Evolutionary conservation across 805 yeast genomes (phyloP).

Genomic region (Blastobotrys americana): DNA sequence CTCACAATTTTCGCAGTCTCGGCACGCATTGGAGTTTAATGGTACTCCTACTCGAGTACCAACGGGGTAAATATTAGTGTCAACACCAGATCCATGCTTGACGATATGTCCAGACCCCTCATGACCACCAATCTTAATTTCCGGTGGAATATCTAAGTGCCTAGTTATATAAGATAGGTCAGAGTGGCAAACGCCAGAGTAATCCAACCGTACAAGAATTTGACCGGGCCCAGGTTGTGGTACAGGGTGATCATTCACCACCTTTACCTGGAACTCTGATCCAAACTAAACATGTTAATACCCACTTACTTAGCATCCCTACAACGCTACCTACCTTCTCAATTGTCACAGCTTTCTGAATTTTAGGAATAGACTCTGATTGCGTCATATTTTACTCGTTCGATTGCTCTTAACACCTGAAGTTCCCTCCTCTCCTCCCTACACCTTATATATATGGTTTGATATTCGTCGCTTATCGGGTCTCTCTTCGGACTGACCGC

Average conservation of each 20-base stretch:
- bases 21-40: constrained; percentile 20
- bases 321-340: constrained; percentile 31
- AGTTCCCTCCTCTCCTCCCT: too few species aligned
- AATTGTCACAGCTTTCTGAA: constrained; percentile 33
- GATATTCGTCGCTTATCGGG: too few species aligned
- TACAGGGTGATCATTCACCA: constrained; percentile 30
- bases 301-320: too few species aligned
- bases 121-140: constrained; percentile 25
- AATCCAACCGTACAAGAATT: constrained; percentile 29
- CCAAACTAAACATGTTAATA: too few species aligned
- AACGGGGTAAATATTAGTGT: constrained; percentile 13
- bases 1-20: constrained; percentile 22
- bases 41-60: constrained; percentile 27
- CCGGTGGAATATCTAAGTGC: constrained; percentile 32
- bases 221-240: constrained; percentile 22
- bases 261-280: constrained; percentile 30
- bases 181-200: constrained; percentile 40
- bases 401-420: too few species aligned
- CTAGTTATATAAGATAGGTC: constrained; percentile 37
- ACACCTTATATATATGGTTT: too few species aligned
- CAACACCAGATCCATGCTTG: constrained; percentile 21
- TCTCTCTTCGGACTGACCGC: too few species aligned
- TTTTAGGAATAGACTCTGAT: constrained; percentile 23
- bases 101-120: constrained; percentile 29
- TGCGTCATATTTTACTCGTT: too few species aligned